Evolutionary conservation across 495 filamentous ascomycete species (phyloP), one percentile per base, ranked within the genome.

Genomic region (Penicillium flavigenum): DNA sequence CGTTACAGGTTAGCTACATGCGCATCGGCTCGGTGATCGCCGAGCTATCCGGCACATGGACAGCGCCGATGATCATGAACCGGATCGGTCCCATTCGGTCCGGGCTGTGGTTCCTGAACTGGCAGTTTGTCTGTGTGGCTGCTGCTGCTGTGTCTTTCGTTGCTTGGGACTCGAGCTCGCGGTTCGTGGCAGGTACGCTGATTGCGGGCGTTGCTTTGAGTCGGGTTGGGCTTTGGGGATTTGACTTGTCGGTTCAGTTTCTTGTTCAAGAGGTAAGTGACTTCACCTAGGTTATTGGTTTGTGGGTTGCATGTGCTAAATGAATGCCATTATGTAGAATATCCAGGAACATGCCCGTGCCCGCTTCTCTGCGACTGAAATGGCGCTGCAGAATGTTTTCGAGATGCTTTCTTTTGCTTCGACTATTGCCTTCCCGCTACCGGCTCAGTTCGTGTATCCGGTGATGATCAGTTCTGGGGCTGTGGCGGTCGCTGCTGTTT

Each of bases 181-280:
- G 65, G 20, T 22, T 77, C 1, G 73, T 81, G 2, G 79, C 79
- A 0, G 65, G 59, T 0, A 74, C 73, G 10, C 67, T 88, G 14
- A 77, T 81, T 3, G 67, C 62, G 4, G 83, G 80, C 0, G 79
- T 83, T 0, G 76, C 79, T 0, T 29, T 86, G 11, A 88, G 86
- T 51, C 76, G 88, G 0, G 36, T 88, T 6, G 87, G 88, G 0
- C 72, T 91, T 0, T 85, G 87, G 80, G 83, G 86, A 0, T 89
- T 84, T 56, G 88, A 91, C 63, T 70, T 91, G 2, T 82, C 76
- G 27, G 81, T 74, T 8, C 88, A 91, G 61, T 76, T 77, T 45
- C 76, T 89, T 12, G 73, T 90, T 0, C 88, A 90, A 64, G 84
- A 86, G 59, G 85, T 86, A 62, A 62, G 76, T 67, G 17, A 0